A percentile compares a stretch with the other conserved stretches of the same genome.
phyloP scores from a whole-genome alignment of 768 basidiomycete species.

The Pleurotus tuoliensis region DNA sequence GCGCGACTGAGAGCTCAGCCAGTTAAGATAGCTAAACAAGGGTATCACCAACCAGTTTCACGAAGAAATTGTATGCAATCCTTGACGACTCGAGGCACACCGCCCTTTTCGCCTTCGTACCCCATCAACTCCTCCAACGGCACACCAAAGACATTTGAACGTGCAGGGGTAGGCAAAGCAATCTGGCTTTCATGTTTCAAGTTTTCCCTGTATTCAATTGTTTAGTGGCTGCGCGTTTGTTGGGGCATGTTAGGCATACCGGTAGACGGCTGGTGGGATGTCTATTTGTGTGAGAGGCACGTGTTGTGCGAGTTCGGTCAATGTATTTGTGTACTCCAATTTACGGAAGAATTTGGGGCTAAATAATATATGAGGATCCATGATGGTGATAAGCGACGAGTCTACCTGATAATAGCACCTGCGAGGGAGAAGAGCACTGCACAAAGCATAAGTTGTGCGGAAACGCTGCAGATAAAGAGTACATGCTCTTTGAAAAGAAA shows the following conservation, averaged over 20 bases:
- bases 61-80: constrained; percentile 73
- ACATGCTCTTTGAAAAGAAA: constrained; percentile 82
- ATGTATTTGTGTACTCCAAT: constrained; percentile 68
- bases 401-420: constrained; percentile 82
- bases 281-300: constrained; percentile 88
- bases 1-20: not conserved
- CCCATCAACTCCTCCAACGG: constrained; percentile 85
- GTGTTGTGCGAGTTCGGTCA: constrained; percentile 72
- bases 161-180: constrained; percentile 54
- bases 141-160: constrained; percentile 72
- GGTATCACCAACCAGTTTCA: constrained; percentile 40
- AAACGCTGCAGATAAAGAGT: not conserved
- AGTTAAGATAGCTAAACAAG: too few species aligned
- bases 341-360: constrained; percentile 92
- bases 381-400: not conserved
- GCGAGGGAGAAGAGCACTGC: constrained; percentile 87
- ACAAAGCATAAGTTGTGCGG: constrained; percentile 9
- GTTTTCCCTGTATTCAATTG: constrained; percentile 57
- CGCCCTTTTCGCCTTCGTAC: constrained; percentile 74
- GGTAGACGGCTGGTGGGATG: constrained; percentile 77
- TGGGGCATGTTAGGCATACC: constrained; percentile 43
- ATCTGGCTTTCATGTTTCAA: constrained; percentile 70
- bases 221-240: not conserved
- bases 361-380: constrained; percentile 4
- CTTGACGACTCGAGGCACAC: constrained; percentile 75